phyloP scores from a whole-genome alignment of 805 yeast genomes.

The Hanseniaspora mollemarum region DNA sequence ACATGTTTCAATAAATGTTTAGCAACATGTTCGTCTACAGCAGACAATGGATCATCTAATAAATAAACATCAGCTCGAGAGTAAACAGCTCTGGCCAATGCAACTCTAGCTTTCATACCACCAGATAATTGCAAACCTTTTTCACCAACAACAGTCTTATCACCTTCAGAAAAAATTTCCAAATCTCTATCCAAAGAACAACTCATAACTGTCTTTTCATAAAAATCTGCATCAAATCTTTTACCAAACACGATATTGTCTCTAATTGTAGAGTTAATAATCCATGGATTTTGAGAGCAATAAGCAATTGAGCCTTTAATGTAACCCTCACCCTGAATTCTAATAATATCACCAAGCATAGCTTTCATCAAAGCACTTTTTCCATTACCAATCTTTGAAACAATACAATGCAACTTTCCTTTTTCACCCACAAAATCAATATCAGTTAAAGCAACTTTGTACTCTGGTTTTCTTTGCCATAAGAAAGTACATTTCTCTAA shows the following conservation, averaged over 20 bases:
- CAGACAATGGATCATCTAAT: slow-evolving; percentile 86
- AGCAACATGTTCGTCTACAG: slow-evolving; percentile 96
- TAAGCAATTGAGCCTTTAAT: slow-evolving; percentile 75
- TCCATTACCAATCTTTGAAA: slow-evolving; percentile 85
- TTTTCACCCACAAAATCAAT: slow-evolving; percentile 54
- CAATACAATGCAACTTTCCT: slow-evolving; percentile 73
- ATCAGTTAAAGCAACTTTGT: slow-evolving; percentile 54
- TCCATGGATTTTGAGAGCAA: slow-evolving; percentile 93
- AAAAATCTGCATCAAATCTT: slow-evolving; percentile 67
- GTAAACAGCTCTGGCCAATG: slow-evolving; percentile 91
- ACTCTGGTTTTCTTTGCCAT: slow-evolving; percentile 64
- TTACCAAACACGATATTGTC: slow-evolving; percentile 90
- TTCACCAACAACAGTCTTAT: slow-evolving; percentile 87
- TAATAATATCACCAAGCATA: slow-evolving; percentile 70
- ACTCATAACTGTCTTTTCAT: slow-evolving; percentile 67
- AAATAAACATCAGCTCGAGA: slow-evolving; percentile 85
- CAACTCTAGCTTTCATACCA: slow-evolving; percentile 92
- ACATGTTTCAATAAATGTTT: slow-evolving; percentile 73
- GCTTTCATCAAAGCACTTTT: slow-evolving; percentile 74
- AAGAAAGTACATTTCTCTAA: slow-evolving; percentile 59
- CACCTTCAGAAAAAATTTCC: slow-evolving; percentile 74
- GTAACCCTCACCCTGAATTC: slow-evolving; percentile 58
- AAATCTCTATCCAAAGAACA: slow-evolving; percentile 80
- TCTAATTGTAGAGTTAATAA: slow-evolving; percentile 83
- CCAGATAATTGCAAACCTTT: slow-evolving; percentile 94